Evolutionary conservation across 371 early-diverging fungal genomes (phyloP).

Genomic region (Mucor piriformis): DNA sequence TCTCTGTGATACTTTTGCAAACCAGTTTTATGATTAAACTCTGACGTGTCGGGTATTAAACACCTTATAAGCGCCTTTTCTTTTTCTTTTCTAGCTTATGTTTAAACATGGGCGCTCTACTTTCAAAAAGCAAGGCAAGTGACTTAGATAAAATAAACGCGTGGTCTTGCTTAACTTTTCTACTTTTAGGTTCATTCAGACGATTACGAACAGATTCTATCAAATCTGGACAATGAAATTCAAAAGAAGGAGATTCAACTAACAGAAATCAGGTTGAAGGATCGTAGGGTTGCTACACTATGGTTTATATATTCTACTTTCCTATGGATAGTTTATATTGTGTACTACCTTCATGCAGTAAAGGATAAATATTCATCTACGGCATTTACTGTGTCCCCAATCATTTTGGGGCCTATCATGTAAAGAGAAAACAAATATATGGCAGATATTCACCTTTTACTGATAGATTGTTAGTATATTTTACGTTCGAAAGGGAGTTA

Average conservation of each 20-base stretch:
- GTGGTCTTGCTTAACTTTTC: neutral
- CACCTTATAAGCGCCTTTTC: neutral
- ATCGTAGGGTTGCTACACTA: conserved; percentile 57
- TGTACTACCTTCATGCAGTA: conserved; percentile 33
- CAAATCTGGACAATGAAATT: conserved; percentile 75
- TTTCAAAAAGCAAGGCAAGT: conserved; percentile 5
- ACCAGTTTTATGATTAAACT: neutral
- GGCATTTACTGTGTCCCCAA: neutral
- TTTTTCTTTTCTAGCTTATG: neutral
- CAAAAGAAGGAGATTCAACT: conserved; percentile 67
- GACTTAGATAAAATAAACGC: neutral
- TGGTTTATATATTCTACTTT: conserved; percentile 73
- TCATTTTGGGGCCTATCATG: conserved; percentile 1
- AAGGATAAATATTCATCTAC: conserved; percentile 5
- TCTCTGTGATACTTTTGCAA: neutral
- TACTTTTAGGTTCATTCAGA: conserved; percentile 30
- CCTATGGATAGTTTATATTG: conserved; percentile 64
- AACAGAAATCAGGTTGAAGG: conserved; percentile 60
- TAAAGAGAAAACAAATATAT: conserved; percentile 43
- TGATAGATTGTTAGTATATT: conserved; percentile 45
- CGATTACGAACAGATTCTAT: conserved; percentile 80
- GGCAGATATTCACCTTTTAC: conserved; percentile 21
- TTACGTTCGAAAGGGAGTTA: conserved; percentile 42
- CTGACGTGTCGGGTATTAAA: conserved; percentile 1
- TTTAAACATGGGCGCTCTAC: conserved; percentile 4